Evolutionary conservation across 1,284 basidiomycete species (phyloP).

Genomic region (Malassezia globosa): DNA sequence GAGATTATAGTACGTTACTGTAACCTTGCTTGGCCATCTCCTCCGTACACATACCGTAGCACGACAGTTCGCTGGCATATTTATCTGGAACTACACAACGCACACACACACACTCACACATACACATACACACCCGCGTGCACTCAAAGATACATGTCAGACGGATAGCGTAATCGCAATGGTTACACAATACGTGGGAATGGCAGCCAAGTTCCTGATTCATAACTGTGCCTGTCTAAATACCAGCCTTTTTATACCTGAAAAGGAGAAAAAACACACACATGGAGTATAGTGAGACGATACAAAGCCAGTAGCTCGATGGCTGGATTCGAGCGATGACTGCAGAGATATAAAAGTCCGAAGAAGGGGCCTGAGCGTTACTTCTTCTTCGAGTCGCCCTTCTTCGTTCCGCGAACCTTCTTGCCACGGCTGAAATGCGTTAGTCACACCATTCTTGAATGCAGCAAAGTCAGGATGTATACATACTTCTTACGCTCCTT

Average conservation of each 20-base stretch:
- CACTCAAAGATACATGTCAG: not conserved
- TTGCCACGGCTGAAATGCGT: constrained; percentile 57
- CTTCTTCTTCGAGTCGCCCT: constrained; percentile 44
- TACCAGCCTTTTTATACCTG: constrained; percentile 15
- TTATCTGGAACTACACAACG: no score
- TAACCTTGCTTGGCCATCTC: no score
- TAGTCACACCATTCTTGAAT: constrained; percentile 4
- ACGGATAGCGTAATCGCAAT: not conserved
- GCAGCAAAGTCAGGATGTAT: not conserved
- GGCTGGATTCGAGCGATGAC: constrained; percentile 4
- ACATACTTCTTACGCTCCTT: constrained; percentile 89
- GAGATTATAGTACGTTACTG: not conserved
- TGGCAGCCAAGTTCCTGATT: not conserved
- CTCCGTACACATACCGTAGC: no score
- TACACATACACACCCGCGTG: no score
- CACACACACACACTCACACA: no score
- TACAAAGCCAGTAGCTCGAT: constrained; percentile 5
- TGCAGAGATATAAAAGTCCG: not conserved
- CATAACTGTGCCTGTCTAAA: constrained; percentile 1
- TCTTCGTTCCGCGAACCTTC: constrained; percentile 67
- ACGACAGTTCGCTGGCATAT: no score
- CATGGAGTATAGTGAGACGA: constrained; percentile 7
- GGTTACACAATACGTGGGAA: no score
- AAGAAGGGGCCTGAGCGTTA: constrained; percentile 16
- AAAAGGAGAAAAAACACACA: not conserved